A percentile compares a stretch with the other conserved stretches of the same genome.
Conservation (phyloP, 2,329 filamentous ascomycete species). For the Pleoardoris graminearum region DNA sequence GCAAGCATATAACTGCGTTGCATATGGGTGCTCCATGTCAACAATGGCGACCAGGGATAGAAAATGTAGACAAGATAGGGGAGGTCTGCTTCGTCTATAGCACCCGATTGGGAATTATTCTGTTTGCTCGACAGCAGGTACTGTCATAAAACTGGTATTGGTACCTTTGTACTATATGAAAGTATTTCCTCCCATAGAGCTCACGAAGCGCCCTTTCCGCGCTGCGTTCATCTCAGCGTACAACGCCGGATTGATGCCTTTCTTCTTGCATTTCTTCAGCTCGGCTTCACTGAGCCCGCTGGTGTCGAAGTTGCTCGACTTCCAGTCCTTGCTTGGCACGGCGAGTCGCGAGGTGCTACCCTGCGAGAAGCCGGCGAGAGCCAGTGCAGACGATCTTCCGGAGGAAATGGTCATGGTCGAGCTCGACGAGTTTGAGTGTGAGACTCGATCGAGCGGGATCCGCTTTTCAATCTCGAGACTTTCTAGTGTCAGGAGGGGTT, state of each 20-base stretch:
- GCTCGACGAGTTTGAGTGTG: conserved; percentile 31
- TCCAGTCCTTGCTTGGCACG: conserved; percentile 42
- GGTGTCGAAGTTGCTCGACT: conserved; percentile 46
- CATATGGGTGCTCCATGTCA: background rate
- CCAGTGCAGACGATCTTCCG: conserved; percentile 20
- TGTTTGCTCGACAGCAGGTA: background rate
- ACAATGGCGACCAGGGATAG: background rate
- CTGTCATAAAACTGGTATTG: background rate
- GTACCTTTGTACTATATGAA: conserved; percentile 27
- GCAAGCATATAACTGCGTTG: background rate
- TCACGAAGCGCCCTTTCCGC: conserved; percentile 45
- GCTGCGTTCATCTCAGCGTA: conserved; percentile 54
- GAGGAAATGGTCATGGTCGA: conserved; percentile 27
- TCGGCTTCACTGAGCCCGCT: conserved; percentile 46
- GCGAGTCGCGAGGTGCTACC: conserved; percentile 16
- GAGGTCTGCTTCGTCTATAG: background rate
- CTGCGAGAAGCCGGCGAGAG: conserved; percentile 11
- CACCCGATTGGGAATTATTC: background rate
- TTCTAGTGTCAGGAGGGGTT: conserved; percentile 15
- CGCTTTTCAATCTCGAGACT: conserved; percentile 38
- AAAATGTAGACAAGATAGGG: no score
- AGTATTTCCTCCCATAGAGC: conserved; percentile 41
- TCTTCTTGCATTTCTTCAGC: conserved; percentile 50
- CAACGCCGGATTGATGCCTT: conserved; percentile 52
- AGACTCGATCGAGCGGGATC: conserved; percentile 39